phyloP scores from a whole-genome alignment of 768 basidiomycete species.

The Scleroderma bovista region DNA sequence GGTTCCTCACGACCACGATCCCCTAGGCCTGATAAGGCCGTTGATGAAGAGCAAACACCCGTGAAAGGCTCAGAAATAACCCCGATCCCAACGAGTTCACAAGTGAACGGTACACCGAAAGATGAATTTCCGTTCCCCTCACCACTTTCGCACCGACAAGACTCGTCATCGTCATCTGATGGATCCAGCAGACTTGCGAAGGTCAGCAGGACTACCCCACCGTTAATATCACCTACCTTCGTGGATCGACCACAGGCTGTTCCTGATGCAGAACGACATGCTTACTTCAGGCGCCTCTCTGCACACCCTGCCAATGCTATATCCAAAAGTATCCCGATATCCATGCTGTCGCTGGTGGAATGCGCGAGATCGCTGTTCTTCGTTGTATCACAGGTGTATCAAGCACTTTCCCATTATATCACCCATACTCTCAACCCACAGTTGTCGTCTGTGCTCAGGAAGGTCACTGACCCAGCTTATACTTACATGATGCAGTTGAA shows the following conservation, averaged over 20 bases:
- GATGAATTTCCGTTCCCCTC: constrained; percentile 35
- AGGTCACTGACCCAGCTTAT: constrained; percentile 83
- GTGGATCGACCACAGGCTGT: constrained; percentile 34
- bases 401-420: constrained; percentile 83
- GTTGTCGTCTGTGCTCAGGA: constrained; percentile 70
- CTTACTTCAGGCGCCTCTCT: constrained; percentile 92
- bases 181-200: constrained; percentile 17
- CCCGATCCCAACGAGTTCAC: constrained; percentile 8
- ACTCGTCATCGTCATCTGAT: constrained; percentile 39
- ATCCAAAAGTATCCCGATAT: constrained; percentile 60
- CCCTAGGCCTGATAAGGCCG: constrained; percentile 31
- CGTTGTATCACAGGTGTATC: constrained; percentile 85
- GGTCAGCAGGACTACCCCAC: constrained; percentile 24
- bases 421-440: constrained; percentile 79
- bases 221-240: constrained; percentile 36
- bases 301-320: constrained; percentile 58
- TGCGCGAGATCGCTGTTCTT: constrained; percentile 91
- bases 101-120: constrained; percentile 9
- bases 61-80: constrained; percentile 15
- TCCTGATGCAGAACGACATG: constrained; percentile 74
- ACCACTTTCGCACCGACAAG: constrained; percentile 40
- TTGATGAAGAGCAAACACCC: constrained; percentile 19
- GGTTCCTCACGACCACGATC: constrained; percentile 80
- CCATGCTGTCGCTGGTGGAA: constrained; percentile 70
- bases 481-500: constrained; percentile 79